Percentiles rank a stretch among this genome's conserved stretches.
phyloP scores from a whole-genome alignment of 257 asterid genomes.

The Linaria vulgaris region DNA sequence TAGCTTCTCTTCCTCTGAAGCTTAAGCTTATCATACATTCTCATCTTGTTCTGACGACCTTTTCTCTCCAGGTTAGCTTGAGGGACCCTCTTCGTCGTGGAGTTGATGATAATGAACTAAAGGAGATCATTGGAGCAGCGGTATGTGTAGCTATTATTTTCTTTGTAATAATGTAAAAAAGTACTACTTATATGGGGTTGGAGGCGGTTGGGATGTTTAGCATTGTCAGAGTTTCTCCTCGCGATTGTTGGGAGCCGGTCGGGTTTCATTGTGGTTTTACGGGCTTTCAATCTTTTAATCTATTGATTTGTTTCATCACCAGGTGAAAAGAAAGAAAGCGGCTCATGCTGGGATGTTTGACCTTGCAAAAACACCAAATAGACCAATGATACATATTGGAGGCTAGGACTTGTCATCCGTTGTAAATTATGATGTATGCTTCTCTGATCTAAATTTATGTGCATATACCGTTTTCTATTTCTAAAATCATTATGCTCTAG shows the following conservation, averaged over 20 bases:
- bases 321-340: slow-evolving; percentile 93
- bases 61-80: slow-evolving; percentile 74
- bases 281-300: slow-evolving; percentile 15
- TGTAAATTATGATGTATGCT: slow-evolving; percentile 25
- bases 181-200: background rate
- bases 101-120: slow-evolving; percentile 69
- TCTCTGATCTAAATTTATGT: slow-evolving; percentile 4
- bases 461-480: background rate
- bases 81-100: slow-evolving; percentile 89
- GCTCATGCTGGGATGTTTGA: slow-evolving; percentile 97
- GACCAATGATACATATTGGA: slow-evolving; percentile 98
- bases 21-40: too few species aligned
- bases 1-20: too few species aligned
- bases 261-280: background rate
- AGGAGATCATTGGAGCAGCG: slow-evolving; percentile 76
- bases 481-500: slow-evolving; percentile 5
- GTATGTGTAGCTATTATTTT: slow-evolving; percentile 43
- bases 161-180: slow-evolving; percentile 17
- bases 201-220: background rate
- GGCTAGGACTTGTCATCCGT: slow-evolving; percentile 45
- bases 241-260: too few species aligned
- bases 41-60: slow-evolving; percentile 5
- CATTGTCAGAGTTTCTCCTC: background rate
- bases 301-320: slow-evolving; percentile 26
- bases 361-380: slow-evolving; percentile 86